Evolutionary conservation across 2,329 filamentous ascomycete species (phyloP), one percentile per base, ranked within the genome.

Genomic region (Claviceps sp.): DNA sequence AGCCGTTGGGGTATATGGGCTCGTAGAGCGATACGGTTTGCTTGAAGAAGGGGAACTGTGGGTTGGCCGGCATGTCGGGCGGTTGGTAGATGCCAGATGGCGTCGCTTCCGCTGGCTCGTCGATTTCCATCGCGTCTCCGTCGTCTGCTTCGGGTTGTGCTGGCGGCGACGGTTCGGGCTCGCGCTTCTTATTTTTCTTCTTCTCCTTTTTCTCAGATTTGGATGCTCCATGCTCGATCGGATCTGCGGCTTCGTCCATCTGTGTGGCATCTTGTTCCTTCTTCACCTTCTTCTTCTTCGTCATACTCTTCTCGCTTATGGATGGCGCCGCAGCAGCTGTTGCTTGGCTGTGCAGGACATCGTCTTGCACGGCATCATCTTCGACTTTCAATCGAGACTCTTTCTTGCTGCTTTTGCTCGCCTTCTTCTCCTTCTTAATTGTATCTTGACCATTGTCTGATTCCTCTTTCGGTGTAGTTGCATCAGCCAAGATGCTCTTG

Each of bases 21-120:
- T 90, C 77, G 69, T 87, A 90, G 60, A 95, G 78, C 1, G 90
- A 90, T 43, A 88, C 79, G 22, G 85, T 88, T 62, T 91, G 84
- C 30, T 81, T 79, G 64, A 82, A 82, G 69, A 95, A 91, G 16
- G 90, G 86, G 45, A 85, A 86, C 56, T 67, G 70, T 48, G 67
- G 66, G 53, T 69, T 63, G 48, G 67, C 56, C 24, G 70, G 69
- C 50, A 70, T 65, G 52, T 69, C 63, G 44, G 64, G 61, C 37
- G 70, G 65, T 57, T 67, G 63, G 57, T 69, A 65, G 51, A 67
- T 65, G 50, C 65, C 63, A 30, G 65, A 60, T 3, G 62, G 57
- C 20, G 56, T 61, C 26, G 63, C 56, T 48, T 63, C 57, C 41
- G 55, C 56, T 11, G 60, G 59, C 44, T 64, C 57, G 53, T 72